Base-by-base conservation (phyloP, 345 rosid genomes). In the Eucalyptus camaldulensis region DNA sequence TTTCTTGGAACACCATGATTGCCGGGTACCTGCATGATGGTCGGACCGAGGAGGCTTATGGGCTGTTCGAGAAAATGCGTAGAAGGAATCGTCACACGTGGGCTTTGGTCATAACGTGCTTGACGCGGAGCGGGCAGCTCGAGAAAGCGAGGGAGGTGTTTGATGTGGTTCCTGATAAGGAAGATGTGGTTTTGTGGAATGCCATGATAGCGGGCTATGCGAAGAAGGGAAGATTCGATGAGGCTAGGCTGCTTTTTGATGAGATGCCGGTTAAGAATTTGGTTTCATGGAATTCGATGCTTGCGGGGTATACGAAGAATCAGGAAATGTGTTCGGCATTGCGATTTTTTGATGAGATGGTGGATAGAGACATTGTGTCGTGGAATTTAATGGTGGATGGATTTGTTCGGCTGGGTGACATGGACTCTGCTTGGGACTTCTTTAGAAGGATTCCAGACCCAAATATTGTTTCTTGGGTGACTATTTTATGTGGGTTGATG, bases 271-370 rank as follows among this genome's bases (percentile, higher is more conserved):
- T 89, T 80, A 92, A 91, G 92, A 86, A 92, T 89, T 80, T 88
- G 62, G 91, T 91, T 87, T 93, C 95, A 0, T 93, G 94, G 94
- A 93, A 93, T 87, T 92, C 94, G 13, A 90, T 93, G 94, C 91
- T 93, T 6, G 85, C 90, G 1, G 94, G 92, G 33, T 93, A 93
- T 86, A 88, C 92, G 7, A 88, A 88, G 86, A 91, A 89, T 44
- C 88, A 80, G 89, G 86, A 37, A 43, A 85, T 90, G 90, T 3
- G 6, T 44, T 88, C 5, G 37, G 89, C 88, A 19, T 67, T 40
- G 0, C 51, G 5, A 3, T 86, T 88, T 60, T 90, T 90, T 33
- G 88, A 85, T 86, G 91, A 58, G 53, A 90, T 90, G 89, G 88
- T 31, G 37, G 90, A 88, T 54, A 65, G 88, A 43, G 92, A 91